Evolutionary conservation across 192 early-diverging fungal species (phyloP).

Genomic region (Thoreauomyces humboldtii): DNA sequence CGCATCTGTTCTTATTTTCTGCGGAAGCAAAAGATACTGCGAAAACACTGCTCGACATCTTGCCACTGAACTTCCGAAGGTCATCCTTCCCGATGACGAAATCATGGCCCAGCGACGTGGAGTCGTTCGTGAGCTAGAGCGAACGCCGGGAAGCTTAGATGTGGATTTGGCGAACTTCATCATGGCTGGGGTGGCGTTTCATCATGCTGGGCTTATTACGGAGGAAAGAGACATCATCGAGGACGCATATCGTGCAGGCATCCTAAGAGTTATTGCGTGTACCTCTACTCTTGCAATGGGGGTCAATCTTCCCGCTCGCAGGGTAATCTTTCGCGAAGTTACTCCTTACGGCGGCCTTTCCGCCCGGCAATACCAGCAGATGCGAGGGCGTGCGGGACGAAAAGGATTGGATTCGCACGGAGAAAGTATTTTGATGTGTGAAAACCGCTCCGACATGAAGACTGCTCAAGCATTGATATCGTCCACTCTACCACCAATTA

Average conservation of each 20-base stretch:
- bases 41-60: slow-evolving; percentile 27
- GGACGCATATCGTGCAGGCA: slow-evolving; percentile 36
- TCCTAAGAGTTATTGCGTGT: slow-evolving; percentile 30
- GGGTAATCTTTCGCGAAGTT: slow-evolving; percentile 39
- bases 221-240: slow-evolving; percentile 41
- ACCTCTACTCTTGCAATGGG: slow-evolving; percentile 42
- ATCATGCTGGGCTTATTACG: slow-evolving; percentile 37
- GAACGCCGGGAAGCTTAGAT: slow-evolving; percentile 32
- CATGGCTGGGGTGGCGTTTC: slow-evolving; percentile 34
- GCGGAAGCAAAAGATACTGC: slow-evolving; percentile 33
- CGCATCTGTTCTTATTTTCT: slow-evolving; percentile 35
- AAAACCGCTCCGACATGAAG: slow-evolving; percentile 11
- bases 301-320: slow-evolving; percentile 40
- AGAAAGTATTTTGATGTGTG: slow-evolving; percentile 38
- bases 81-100: background rate
- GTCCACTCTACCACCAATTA: slow-evolving; percentile 32
- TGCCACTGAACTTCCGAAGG: background rate
- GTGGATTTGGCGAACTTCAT: slow-evolving; percentile 17
- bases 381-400: slow-evolving; percentile 42
- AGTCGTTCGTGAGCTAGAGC: slow-evolving; percentile 15
- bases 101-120: slow-evolving; percentile 3
- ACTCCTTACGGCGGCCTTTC: slow-evolving; percentile 12
- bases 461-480: slow-evolving; percentile 8
- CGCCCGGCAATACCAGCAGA: slow-evolving; percentile 32
- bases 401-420: slow-evolving; percentile 40